Base-by-base conservation (phyloP, 441 rosid species). In the Arabidopsis hybrid region DNA sequence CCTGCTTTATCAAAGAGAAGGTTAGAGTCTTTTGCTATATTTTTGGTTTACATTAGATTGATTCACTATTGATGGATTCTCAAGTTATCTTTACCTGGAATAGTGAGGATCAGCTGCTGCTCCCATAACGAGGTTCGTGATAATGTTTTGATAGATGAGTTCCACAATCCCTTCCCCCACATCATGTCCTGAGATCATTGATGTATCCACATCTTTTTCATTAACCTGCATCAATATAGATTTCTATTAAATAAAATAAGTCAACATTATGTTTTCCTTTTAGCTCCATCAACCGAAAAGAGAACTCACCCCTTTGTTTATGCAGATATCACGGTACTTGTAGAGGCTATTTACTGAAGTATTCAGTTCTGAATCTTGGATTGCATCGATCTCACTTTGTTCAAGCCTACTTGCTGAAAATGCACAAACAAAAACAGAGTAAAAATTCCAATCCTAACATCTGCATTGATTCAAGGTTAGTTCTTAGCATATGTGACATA, bases 81-180 rank as follows among this genome's bases (percentile, higher is more conserved):
- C 12, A 12, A 52, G 14, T 4, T 11, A 11, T 11, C 45, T 18
- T 45, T 86, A 88, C 95, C 69, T 91, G 6, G 88, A 84, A 75
- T 80, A 84, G 78, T 84, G 89, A 70, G 75, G 85, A 83, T 92
- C 90, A 17, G 92, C 86, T 65, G 98, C 97, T 64, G 96, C 97
- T 77, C 99, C 99, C 92, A 95, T 91, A 32, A 91, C 97, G 66
- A 95, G 96, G 77, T 85, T 83, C 75, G 55, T 85, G 40, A 95
- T 88, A 32, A 88, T 83, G 75, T 85, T 66, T 68, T 17, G 66
- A 31, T 82, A 72, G 67, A 95, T 81, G 18, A 92, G 83, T 59
- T 89, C 85, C 63, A 88, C 72, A 74, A 95, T 87, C 10, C 97
- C 97, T 76, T 83, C 67, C 73, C 89, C 99, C 1, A 89, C 78